phyloP scores from a whole-genome alignment of 2,329 filamentous ascomycete genomes.

The Diaporthe australafricana region DNA sequence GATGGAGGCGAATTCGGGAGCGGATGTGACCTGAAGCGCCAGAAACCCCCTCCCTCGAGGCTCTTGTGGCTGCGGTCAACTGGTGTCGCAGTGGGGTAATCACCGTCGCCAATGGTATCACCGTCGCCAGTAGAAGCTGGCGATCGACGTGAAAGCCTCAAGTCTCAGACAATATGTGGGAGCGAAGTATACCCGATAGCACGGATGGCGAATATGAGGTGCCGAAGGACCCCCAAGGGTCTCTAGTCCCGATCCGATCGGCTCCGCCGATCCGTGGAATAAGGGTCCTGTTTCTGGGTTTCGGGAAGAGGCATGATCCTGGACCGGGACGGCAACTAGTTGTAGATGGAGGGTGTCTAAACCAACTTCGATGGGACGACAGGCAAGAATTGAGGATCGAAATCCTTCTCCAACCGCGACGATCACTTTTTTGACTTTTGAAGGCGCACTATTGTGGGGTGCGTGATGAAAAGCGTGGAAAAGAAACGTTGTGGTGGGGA shows the following conservation, averaged over 20 bases:
- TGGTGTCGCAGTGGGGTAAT: no score
- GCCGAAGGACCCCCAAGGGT: background rate
- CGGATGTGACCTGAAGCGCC: background rate
- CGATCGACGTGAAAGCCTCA: constrained; percentile 28
- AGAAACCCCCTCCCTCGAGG: background rate
- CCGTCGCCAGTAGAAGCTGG: constrained; percentile 7
- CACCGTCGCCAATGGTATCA: background rate
- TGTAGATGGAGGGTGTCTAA: constrained; percentile 14
- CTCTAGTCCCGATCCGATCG: constrained; percentile 20
- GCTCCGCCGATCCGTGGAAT: background rate
- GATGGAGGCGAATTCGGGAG: constrained; percentile 12
- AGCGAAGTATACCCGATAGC: constrained; percentile 5
- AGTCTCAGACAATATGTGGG: background rate
- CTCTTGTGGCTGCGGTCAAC: background rate
- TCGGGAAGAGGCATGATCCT: constrained; percentile 21
- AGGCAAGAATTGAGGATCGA: background rate
- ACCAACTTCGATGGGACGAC: constrained; percentile 9
- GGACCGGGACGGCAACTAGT: constrained; percentile 17
- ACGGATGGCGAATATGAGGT: background rate
- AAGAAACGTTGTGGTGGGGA: background rate
- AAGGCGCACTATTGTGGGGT: background rate
- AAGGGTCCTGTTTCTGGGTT: constrained; percentile 20
- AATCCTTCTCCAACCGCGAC: constrained; percentile 26
- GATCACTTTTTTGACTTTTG: constrained; percentile 28
- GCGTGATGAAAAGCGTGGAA: background rate